Percentiles rank a stretch among this genome's conserved stretches.
Conservation (phyloP, 1,284 basidiomycete species). For the Schizophyllum commune region DNA sequence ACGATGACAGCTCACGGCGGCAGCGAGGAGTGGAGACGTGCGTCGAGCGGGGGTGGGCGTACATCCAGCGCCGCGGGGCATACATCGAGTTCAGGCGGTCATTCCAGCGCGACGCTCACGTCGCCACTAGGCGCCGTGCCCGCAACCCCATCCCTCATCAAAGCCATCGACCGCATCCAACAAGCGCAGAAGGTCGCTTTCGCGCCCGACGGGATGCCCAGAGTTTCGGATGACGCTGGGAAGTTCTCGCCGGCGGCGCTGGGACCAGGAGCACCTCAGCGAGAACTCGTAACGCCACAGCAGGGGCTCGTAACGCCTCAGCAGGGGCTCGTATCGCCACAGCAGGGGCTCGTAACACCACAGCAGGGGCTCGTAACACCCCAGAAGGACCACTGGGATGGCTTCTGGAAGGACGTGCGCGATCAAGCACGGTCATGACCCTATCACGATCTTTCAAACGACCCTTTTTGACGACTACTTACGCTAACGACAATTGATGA, state of each 20-base stretch:
- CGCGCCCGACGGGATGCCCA: slow-evolving; percentile 9
- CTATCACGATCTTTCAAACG: neutral
- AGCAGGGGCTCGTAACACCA: neutral
- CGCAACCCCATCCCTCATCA: slow-evolving; percentile 54
- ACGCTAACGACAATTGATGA: neutral
- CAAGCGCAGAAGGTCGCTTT: slow-evolving; percentile 45
- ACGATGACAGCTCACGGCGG: neutral
- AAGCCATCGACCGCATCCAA: slow-evolving; percentile 48
- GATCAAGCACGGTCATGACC: slow-evolving; percentile 6
- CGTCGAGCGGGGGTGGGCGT: slow-evolving; percentile 1
- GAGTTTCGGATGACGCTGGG: neutral
- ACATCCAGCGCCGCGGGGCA: neutral
- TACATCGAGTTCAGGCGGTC: slow-evolving; percentile 2
- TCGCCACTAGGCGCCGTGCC: slow-evolving; percentile 36
- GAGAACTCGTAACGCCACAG: slow-evolving; percentile 1
- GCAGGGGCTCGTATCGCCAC: slow-evolving; percentile 1
- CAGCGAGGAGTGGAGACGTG: slow-evolving; percentile 6
- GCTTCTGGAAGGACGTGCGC: slow-evolving; percentile 12
- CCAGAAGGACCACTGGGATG: slow-evolving; percentile 10
- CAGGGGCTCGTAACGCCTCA: neutral
- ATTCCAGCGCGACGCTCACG: slow-evolving; percentile 5
- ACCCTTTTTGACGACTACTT: neutral
- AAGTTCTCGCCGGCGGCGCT: neutral
- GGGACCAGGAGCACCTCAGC: too few species aligned
- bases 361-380: neutral